Evolutionary conservation across 352 stramenopile genomes (phyloP).

Genomic region (Globisporangium acanthophoron): DNA sequence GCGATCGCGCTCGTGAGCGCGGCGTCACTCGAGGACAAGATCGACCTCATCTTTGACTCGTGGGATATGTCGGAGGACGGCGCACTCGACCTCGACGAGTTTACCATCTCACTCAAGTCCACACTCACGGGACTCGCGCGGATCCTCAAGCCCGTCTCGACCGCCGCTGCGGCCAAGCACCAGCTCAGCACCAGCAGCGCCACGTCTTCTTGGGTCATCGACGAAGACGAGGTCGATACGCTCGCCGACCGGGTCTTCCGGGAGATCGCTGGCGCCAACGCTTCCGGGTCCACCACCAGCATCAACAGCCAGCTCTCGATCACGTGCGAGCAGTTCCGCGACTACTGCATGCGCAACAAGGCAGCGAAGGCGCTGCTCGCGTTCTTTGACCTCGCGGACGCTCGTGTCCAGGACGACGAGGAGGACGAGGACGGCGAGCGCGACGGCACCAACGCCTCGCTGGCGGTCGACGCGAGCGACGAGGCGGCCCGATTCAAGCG

Average conservation of each 20-base stretch:
- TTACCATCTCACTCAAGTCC: slow-evolving; percentile 87
- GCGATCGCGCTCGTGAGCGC: slow-evolving; percentile 62
- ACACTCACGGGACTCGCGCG: slow-evolving; percentile 65
- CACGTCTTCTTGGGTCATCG: slow-evolving; percentile 7
- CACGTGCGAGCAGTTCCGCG: slow-evolving; percentile 72
- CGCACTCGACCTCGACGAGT: slow-evolving; percentile 72
- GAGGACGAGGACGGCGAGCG: slow-evolving; percentile 10
- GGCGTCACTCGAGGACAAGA: slow-evolving; percentile 62
- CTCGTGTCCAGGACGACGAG: slow-evolving; percentile 9
- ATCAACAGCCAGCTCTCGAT: slow-evolving; percentile 37
- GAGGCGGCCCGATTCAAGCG: slow-evolving; percentile 11
- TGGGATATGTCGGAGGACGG: slow-evolving; percentile 86
- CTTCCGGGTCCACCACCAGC: slow-evolving; percentile 4
- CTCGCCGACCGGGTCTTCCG: slow-evolving; percentile 59
- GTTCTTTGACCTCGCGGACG: slow-evolving; percentile 48
- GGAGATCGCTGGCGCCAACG: slow-evolving; percentile 47
- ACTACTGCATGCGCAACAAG: slow-evolving; percentile 67
- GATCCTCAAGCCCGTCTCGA: slow-evolving; percentile 35
- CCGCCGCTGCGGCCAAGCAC: slow-evolving; percentile 2
- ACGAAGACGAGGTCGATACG: slow-evolving; percentile 65
- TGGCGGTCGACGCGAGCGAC: not conserved
- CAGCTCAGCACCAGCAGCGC: not conserved
- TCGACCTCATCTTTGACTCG: slow-evolving; percentile 81
- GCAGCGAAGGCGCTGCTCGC: slow-evolving; percentile 51
- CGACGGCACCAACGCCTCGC: not conserved